Conservation (phyloP, 148 eudicot species). For the Euryodendron excelsum region DNA sequence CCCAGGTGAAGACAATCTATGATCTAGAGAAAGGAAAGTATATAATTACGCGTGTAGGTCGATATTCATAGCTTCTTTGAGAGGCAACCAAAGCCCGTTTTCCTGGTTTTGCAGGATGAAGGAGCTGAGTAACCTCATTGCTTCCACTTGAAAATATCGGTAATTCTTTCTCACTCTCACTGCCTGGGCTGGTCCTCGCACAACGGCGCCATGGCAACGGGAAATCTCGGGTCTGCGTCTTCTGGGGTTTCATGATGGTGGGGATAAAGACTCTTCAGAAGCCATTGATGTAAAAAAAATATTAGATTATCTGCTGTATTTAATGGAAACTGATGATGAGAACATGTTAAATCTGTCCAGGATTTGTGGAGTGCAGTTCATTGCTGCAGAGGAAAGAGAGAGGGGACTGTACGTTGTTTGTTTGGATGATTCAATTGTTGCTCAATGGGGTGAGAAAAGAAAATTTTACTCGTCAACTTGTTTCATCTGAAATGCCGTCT, state of each 20-base stretch:
- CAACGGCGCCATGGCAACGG: not conserved
- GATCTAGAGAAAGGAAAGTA: slow-evolving; percentile 93
- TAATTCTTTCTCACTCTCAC: not conserved
- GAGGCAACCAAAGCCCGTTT: not conserved
- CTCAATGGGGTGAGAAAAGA: not conserved
- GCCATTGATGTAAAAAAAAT: not conserved
- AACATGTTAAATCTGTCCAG: not conserved
- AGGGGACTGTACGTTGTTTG: not conserved
- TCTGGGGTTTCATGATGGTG: not conserved
- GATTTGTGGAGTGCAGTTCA: not conserved
- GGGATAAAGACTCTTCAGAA: not conserved
- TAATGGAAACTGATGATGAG: not conserved
- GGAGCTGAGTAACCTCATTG: not conserved
- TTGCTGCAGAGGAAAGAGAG: not conserved
- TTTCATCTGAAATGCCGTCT: too few relatives aligned
- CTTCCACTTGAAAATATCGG: not conserved
- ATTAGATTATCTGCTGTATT: not conserved
- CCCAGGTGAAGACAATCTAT: slow-evolving; percentile 76
- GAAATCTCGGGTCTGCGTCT: not conserved
- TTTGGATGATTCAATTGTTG: not conserved
- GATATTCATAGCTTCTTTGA: slow-evolving; percentile 33
- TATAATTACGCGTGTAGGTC: slow-evolving; percentile 63
- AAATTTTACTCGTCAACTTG: not conserved
- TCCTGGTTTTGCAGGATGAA: not conserved
- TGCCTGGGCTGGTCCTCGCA: not conserved